Conservation (phyloP, 2,329 filamentous ascomycete genomes). For the Nigrograna mackinnonii region DNA sequence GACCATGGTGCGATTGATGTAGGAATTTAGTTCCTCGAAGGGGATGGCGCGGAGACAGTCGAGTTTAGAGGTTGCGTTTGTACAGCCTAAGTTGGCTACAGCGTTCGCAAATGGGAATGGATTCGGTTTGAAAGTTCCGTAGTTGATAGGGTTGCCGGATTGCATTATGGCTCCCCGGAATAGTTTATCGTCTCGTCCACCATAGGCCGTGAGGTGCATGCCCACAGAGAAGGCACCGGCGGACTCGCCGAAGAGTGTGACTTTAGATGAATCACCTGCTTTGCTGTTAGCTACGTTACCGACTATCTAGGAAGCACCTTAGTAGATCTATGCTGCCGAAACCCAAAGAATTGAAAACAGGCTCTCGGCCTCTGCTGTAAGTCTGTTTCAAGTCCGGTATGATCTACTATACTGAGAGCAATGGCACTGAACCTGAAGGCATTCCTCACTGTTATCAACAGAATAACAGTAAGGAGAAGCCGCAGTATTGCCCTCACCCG, state of each 20-base stretch:
- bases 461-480: too few relatives aligned
- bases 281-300: too few relatives aligned
- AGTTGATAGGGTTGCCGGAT: slow-evolving; percentile 43
- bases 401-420: too few relatives aligned
- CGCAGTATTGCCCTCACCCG: too few relatives aligned
- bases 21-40: slow-evolving; percentile 61
- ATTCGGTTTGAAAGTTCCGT: slow-evolving; percentile 21
- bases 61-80: slow-evolving; percentile 18
- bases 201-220: slow-evolving; percentile 49
- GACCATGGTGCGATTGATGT: slow-evolving; percentile 50
- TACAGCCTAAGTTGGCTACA: slow-evolving; percentile 21
- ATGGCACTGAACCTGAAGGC: too few relatives aligned
- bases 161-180: slow-evolving; percentile 54
- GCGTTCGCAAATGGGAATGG: not conserved
- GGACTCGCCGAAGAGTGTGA: slow-evolving; percentile 51
- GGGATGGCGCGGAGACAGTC: slow-evolving; percentile 60
- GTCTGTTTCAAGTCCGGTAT: too few relatives aligned
- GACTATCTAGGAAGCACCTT: too few relatives aligned
- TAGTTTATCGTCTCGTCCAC: slow-evolving; percentile 51
- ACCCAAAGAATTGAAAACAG: not conserved
- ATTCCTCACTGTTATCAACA: too few relatives aligned
- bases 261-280: slow-evolving; percentile 44
- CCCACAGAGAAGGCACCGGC: slow-evolving; percentile 51
- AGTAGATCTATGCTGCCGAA: not conserved
- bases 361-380: too few relatives aligned